A percentile compares a stretch with the other conserved stretches of the same genome.
Conservation (phyloP, 805 yeast species). For the Lipomyces kockii region DNA sequence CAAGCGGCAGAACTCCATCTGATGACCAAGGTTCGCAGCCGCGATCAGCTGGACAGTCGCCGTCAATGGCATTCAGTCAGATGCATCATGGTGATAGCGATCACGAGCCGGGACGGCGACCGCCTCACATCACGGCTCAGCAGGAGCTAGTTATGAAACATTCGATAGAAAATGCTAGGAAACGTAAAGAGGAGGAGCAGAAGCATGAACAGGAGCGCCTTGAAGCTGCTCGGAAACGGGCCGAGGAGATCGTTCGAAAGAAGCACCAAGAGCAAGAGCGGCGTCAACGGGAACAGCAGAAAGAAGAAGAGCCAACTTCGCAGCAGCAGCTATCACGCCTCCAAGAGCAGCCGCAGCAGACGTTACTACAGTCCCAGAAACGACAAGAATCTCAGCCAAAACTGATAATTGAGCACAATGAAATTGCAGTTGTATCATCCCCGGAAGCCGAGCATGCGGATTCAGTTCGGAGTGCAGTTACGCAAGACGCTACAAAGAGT, state of each 20-base stretch:
- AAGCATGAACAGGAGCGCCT: constrained; percentile 41
- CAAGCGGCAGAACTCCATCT: constrained; percentile 2
- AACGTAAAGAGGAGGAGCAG: constrained; percentile 46
- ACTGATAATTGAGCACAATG: not conserved
- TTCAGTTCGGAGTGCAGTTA: not conserved
- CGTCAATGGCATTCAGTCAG: constrained; percentile 16
- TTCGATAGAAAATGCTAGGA: constrained; percentile 45
- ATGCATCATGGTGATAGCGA: constrained; percentile 8
- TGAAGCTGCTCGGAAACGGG: constrained; percentile 41
- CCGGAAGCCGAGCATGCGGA: not conserved
- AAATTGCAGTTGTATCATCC: not conserved
- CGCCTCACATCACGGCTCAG: constrained; percentile 34
- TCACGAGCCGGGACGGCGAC: constrained; percentile 11
- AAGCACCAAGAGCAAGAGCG: constrained; percentile 36
- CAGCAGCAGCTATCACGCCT: not conserved
- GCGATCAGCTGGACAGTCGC: constrained; percentile 17
- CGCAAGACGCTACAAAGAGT: constrained; percentile 1
- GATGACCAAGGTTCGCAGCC: constrained; percentile 8
- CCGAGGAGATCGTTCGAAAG: constrained; percentile 42
- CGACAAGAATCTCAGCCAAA: not conserved
- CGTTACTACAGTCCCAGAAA: not conserved
- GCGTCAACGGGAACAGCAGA: not conserved
- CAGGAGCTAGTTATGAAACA: constrained; percentile 46
- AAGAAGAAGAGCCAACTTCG: not conserved
- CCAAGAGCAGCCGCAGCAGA: not conserved